Evolutionary conservation across 768 basidiomycete species (phyloP), one percentile per base, ranked within the genome.

Genomic region (Phylloporus arenicola): DNA sequence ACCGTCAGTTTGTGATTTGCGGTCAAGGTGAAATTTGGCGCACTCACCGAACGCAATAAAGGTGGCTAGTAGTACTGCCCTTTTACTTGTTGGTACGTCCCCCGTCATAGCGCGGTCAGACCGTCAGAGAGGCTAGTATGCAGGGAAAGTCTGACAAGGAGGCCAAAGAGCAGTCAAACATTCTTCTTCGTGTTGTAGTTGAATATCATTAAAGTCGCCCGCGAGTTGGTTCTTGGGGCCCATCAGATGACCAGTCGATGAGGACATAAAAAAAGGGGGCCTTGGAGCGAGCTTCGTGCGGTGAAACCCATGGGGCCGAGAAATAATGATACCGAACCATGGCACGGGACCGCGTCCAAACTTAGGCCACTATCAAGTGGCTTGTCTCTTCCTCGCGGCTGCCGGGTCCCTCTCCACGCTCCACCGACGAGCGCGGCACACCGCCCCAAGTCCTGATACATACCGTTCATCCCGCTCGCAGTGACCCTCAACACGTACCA

Each of bases 381-480:
- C 67, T 83, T n/a, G 60, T 80, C 19, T 67, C 75, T 14, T 59
- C 80, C 14, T 67, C n/a, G n/a, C 75, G 6, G 43, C 65, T 2
- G 59, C 70, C 73, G 25, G 69, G 57, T 41, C 60, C 63, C 30
- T 68, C 49, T 65, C 51, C 45, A 61, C 57, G 7, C 38, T 64
- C 45, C 44, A 47, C 19, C 55, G 38, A 22, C 73, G 48, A 57
- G 64, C 24, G 69, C 75, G 13, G 70, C 79, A 8, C 83, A 89
- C 88, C 90, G 0, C 90, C 92, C 0, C 77, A 82, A 25, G 68
- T 83, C 39, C 71, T 94, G 33, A 76, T 83, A n/a, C n/a, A n/a
- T n/a, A 0, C 76, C 84, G 2, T 92, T 86, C 59, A 83, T 88
- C 3, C 84, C 87, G 0, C 72, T 95, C 2, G 92, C 90, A 2